Conservation (phyloP, 768 basidiomycete genomes). For the Suillus plorans region DNA sequence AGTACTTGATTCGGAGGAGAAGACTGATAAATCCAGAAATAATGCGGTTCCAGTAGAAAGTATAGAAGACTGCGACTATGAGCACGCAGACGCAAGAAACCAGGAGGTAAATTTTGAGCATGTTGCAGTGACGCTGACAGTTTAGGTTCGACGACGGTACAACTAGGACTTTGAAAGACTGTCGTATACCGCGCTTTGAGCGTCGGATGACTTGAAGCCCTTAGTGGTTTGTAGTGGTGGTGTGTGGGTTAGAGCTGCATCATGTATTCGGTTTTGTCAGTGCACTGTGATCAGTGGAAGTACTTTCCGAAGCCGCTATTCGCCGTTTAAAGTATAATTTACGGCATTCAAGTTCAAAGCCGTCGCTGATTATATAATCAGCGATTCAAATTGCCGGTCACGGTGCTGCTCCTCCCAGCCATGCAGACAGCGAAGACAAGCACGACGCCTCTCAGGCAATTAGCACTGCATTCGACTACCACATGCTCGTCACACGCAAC, state of each 20-base stretch:
- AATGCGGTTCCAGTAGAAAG: conserved; percentile 92
- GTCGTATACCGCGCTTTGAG: neutral
- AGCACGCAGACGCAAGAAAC: conserved; percentile 60
- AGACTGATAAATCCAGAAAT: conserved; percentile 68
- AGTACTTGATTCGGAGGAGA: conserved; percentile 67
- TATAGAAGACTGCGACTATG: conserved; percentile 62
- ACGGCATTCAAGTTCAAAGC: neutral
- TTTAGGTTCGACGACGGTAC: neutral
- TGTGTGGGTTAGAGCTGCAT: neutral
- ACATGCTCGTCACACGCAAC: conserved; percentile 74
- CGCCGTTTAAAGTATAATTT: neutral
- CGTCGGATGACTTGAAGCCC: neutral
- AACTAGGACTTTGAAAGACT: neutral
- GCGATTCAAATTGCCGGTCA: neutral
- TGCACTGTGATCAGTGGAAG: neutral
- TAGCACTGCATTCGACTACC: conserved; percentile 70
- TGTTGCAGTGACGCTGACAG: conserved; percentile 21
- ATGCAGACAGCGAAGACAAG: conserved; percentile 29
- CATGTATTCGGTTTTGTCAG: neutral
- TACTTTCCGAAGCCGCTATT: neutral
- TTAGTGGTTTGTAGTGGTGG: neutral
- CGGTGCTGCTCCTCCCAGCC: neutral
- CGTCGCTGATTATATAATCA: neutral
- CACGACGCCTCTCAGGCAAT: conserved; percentile 51
- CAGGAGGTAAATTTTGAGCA: conserved; percentile 63